These are phyloP conservation scores for Nemania sp. DNA, from an alignment of 2,329 filamentous ascomycete species.

Conservation along the genomic window DNA sequence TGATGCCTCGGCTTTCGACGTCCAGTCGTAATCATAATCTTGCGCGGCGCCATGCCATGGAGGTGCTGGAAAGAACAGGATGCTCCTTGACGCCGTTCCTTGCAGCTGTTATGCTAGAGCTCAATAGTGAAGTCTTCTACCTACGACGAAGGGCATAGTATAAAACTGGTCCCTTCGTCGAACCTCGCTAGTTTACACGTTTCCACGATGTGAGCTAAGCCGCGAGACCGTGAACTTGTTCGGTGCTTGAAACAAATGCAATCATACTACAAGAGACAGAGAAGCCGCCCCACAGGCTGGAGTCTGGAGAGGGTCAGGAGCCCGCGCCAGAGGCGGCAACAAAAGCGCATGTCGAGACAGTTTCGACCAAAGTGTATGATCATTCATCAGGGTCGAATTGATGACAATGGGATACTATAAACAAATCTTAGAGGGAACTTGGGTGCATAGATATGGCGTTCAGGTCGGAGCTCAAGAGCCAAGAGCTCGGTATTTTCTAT, in stretches of 20 bases:
- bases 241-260: too few relatives aligned
- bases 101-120: neutral
- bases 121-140: neutral
- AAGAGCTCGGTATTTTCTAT: neutral
- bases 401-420: constrained; percentile 1
- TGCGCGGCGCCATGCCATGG: neutral
- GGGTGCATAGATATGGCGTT: constrained; percentile 21
- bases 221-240: too few relatives aligned
- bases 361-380: neutral
- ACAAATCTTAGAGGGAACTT: neutral
- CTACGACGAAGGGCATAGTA: neutral
- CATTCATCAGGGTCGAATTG: neutral
- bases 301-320: too few relatives aligned
- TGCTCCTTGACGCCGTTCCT: neutral
- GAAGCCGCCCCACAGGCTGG: too few relatives aligned
- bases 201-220: neutral
- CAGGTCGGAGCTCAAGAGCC: constrained; percentile 9
- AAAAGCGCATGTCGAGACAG: neutral
- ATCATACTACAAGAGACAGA: too few relatives aligned
- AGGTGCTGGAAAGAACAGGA: neutral
- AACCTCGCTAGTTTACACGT: neutral
- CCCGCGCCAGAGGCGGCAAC: too few relatives aligned
- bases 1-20: constrained; percentile 19
- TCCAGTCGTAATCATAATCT: constrained; percentile 4
- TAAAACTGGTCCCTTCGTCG: too few relatives aligned